Evolutionary conservation across 2,329 filamentous ascomycete species (phyloP), one percentile per base, ranked within the genome.

Genomic region (Sclerotinia glacialis): DNA sequence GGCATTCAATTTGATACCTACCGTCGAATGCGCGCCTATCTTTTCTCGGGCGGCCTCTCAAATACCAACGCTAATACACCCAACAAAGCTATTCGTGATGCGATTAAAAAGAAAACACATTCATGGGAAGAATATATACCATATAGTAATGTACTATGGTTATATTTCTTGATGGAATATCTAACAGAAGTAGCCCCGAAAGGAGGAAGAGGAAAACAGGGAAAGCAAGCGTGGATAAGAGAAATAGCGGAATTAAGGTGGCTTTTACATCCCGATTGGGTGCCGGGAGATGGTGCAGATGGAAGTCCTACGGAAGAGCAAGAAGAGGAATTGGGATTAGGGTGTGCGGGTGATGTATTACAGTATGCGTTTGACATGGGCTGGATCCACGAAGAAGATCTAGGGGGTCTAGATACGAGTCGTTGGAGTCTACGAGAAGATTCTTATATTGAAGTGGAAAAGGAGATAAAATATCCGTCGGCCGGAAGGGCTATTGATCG

Each of bases 121-220:
- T 78, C 80, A 1, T 89, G 86, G 86, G 75, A 78, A 6, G 79
- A 77, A 0, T 82, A 84, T 70, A 80, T 80, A 37, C 85, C 86
- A 0, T 89, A 88, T 74, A 87, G 84, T 5, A 89, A 89, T 69
- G 85, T 88, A 1, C 77, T 89, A 23, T 89, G 86, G 86, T 79
- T 89, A 2, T 83, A 85, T 3, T 89, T 64, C 18, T 6, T 67
- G 2, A 46, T 67, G 12, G 58, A 67, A 16, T 67, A 67, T 46
- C 18, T 67, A 8, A 64, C 59, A n/a, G 23, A n/a, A 6, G 58
- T 61, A 6, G 58, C 58, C 8, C 58, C 44, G 7, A 61, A 61
- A 16, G 58, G 58, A 14, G 58, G 58, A 6, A 49, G 46, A 8
- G 44, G 58, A 0, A 61, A 49, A 26, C 31, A 37, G 31, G 58